Evolutionary conservation across 2,329 filamentous ascomycete genomes (phyloP), one percentile per base, ranked within the genome.

Genomic region (Bimuria novae-zelandiae): DNA sequence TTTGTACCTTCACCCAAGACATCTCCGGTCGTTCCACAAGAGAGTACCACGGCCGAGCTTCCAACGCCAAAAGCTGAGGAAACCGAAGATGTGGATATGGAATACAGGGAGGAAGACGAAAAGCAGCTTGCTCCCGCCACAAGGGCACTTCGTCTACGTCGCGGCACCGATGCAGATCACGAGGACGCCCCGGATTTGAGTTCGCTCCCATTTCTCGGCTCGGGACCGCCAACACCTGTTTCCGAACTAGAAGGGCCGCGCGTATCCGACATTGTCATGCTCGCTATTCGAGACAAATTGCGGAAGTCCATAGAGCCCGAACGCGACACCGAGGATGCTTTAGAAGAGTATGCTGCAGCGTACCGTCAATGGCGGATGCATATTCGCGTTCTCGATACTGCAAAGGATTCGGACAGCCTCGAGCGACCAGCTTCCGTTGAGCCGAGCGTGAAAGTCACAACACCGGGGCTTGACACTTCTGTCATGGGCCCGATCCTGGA

Each of bases 401-500:
- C 72, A 23, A 73, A 69, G 27, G 76, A 78, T 14, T 67, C 73
- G 19, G 74, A 75, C 11, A 64, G 70, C 3, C 62, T 60, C 11
- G 71, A 75, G 33, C 64, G 70, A 49, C 69, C 70, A 41, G 66
- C 65, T 21, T 73, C 72, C 12, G 68, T 59, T 12, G 72, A 75
- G 40, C 71, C 71, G 22, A 63, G 61, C 12, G 30, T 70, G 12
- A 71, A 71, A 27, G 72, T 67, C 3, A 67, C 65, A 1, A 78
- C 82, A 6, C 76, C 80, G 12, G 86, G 87, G 37, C 58, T 66
- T 27, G 63, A 68, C 16, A 69, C 61, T 44, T 62, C 68, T 48
- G 57, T 61, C 14, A 61, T 65, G 54, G 62, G 59, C 19, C 61
- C 68, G 7, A 51, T 72, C 22, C 44, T 71, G 29, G 70, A 73